Conservation (phyloP, 2,329 filamentous ascomycete species). For the Ramularia endophylla region DNA sequence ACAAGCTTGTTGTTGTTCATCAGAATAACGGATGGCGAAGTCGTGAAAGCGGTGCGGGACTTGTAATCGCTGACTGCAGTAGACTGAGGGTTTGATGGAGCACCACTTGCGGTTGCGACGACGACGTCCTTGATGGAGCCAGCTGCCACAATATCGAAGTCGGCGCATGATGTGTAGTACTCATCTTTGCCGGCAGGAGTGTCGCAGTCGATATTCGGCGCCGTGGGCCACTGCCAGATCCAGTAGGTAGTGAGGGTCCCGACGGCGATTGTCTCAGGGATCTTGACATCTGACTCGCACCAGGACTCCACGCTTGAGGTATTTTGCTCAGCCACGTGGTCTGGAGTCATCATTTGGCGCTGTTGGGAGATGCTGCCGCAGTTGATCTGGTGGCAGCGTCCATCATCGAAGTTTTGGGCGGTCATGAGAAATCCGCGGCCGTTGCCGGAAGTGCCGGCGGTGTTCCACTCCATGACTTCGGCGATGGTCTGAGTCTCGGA, state of each 20-base stretch:
- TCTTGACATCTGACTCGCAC: constrained; percentile 75
- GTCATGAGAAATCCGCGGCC: constrained; percentile 68
- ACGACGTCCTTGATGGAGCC: constrained; percentile 15
- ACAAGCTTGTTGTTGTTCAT: constrained; percentile 16
- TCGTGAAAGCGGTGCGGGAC: constrained; percentile 36
- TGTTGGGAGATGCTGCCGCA: constrained; percentile 49
- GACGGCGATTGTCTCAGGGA: constrained; percentile 60
- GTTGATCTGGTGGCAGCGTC: constrained; percentile 80
- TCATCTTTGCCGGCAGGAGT: constrained; percentile 46
- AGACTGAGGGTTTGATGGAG: constrained; percentile 36
- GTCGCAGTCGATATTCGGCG: constrained; percentile 37
- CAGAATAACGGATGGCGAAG: constrained; percentile 21
- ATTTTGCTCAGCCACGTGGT: constrained; percentile 47
- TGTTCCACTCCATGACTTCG: constrained; percentile 73
- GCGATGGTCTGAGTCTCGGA: constrained; percentile 52
- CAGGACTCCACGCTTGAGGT: constrained; percentile 50
- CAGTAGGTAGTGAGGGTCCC: constrained; percentile 80
- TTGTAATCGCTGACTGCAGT: constrained; percentile 36
- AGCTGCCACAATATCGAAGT: constrained; percentile 46
- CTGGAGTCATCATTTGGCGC: constrained; percentile 54
- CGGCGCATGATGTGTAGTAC: constrained; percentile 55
- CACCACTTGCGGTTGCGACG: constrained; percentile 4
- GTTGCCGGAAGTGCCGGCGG: constrained; percentile 74
- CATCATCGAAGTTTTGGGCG: constrained; percentile 80
- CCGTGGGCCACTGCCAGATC: constrained; percentile 89